Evolutionary conservation across 805 yeast species (phyloP).

Genomic region (Allodekkera sacchari): DNA sequence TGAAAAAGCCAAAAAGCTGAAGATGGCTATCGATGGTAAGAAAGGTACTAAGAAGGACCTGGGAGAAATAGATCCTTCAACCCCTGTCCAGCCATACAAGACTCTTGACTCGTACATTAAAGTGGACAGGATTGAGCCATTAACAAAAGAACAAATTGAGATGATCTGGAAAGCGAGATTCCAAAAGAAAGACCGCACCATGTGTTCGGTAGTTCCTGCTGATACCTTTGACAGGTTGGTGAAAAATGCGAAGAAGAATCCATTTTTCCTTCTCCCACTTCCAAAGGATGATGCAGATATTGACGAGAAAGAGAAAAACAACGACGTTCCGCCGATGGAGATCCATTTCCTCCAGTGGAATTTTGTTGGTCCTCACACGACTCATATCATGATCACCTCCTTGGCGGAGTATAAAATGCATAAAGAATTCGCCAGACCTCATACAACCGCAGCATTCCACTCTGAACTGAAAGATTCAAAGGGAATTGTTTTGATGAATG

Average conservation of each 20-base stretch:
- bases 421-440: slow-evolving; percentile 89
- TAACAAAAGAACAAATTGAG: slow-evolving; percentile 60
- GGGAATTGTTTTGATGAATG: slow-evolving; percentile 74
- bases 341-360: slow-evolving; percentile 93
- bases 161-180: slow-evolving; percentile 87
- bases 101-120: slow-evolving; percentile 66
- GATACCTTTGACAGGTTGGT: slow-evolving; percentile 56
- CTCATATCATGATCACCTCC: slow-evolving; percentile 86
- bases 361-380: slow-evolving; percentile 73
- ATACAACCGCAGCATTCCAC: slow-evolving; percentile 84
- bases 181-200: slow-evolving; percentile 43
- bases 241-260: slow-evolving; percentile 61
- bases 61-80: slow-evolving; percentile 29
- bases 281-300: slow-evolving; percentile 50
- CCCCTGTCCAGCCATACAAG: slow-evolving; percentile 47
- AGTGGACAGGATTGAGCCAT: slow-evolving; percentile 48
- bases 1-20: slow-evolving; percentile 18
- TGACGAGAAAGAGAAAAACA: slow-evolving; percentile 21
- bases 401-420: slow-evolving; percentile 88
- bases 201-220: slow-evolving; percentile 57
- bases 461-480: slow-evolving; percentile 58
- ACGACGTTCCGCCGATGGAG: slow-evolving; percentile 40
- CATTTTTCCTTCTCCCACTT: slow-evolving; percentile 83
- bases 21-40: slow-evolving; percentile 9
- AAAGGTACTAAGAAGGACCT: slow-evolving; percentile 22